A percentile compares a stretch with the other conserved stretches of the same genome.
Conservation (phyloP, 768 basidiomycete species). For the Russula brevipes region DNA sequence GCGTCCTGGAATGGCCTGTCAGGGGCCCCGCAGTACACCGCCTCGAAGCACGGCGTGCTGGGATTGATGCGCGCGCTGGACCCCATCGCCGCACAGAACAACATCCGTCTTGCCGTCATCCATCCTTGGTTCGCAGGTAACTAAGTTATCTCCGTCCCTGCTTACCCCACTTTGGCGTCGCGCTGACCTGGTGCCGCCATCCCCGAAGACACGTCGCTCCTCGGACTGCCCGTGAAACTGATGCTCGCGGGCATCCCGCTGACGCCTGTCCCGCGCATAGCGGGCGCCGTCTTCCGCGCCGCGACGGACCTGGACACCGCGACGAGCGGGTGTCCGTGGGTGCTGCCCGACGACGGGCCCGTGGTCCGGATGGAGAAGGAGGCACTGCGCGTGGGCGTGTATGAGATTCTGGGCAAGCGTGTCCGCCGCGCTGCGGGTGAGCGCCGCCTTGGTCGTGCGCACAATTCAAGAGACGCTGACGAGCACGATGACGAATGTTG, state of each 20-base stretch:
- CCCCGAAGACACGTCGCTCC: constrained; percentile 27
- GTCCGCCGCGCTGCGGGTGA: constrained; percentile 8
- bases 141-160: neutral
- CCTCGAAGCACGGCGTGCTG: constrained; percentile 33
- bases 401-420: constrained; percentile 26
- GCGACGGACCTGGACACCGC: constrained; percentile 28
- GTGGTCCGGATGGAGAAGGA: constrained; percentile 28
- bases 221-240: constrained; percentile 17
- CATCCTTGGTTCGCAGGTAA: constrained; percentile 34
- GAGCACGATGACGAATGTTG: neutral
- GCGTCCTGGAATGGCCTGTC: constrained; percentile 29
- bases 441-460: neutral
- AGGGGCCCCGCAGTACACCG: constrained; percentile 28
- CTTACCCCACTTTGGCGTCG: neutral
- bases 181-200: neutral
- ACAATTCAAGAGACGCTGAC: neutral
- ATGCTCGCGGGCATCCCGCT: constrained; percentile 31
- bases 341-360: constrained; percentile 31
- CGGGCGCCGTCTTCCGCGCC: constrained; percentile 31
- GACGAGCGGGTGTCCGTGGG: constrained; percentile 30
- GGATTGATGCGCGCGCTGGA: constrained; percentile 31
- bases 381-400: constrained; percentile 28
- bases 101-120: constrained; percentile 29
- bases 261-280: constrained; percentile 31
- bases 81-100: constrained; percentile 14